Evolutionary conservation across 768 basidiomycete genomes (phyloP).

Genomic region (Boletus vinaceobasis): DNA sequence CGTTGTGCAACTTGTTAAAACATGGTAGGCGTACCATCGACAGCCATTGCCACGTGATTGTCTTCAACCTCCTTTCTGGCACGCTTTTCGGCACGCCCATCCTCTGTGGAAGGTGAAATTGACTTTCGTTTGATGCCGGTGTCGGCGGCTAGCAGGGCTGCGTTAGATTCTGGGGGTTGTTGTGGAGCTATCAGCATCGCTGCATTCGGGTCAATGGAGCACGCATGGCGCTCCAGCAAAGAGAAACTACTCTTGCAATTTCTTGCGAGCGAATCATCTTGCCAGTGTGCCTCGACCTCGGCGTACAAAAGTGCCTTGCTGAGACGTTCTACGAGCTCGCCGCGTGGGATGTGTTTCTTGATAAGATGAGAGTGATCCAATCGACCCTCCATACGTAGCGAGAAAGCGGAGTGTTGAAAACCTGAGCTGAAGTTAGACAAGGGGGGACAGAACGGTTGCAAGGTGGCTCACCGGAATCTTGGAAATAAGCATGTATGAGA

Average conservation of each 20-base stretch:
- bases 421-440: slow-evolving; percentile 40
- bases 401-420: slow-evolving; percentile 78
- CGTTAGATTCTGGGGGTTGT: slow-evolving; percentile 11
- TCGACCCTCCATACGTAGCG: slow-evolving; percentile 69
- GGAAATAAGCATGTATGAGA: slow-evolving; percentile 78
- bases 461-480: slow-evolving; percentile 64
- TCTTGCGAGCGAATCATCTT: slow-evolving; percentile 52
- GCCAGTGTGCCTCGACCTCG: slow-evolving; percentile 85
- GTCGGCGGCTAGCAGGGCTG: slow-evolving; percentile 15
- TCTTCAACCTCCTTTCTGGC: slow-evolving; percentile 50
- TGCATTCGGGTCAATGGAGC: slow-evolving; percentile 49
- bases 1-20: slow-evolving; percentile 26
- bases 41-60: slow-evolving; percentile 31
- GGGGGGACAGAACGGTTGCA: background rate
- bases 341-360: slow-evolving; percentile 72
- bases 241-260: slow-evolving; percentile 73
- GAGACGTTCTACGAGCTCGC: slow-evolving; percentile 77
- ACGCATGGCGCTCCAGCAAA: slow-evolving; percentile 71
- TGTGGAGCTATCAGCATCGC: slow-evolving; percentile 14
- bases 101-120: slow-evolving; percentile 39
- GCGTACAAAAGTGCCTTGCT: slow-evolving; percentile 76
- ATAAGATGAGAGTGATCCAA: slow-evolving; percentile 68
- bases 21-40: slow-evolving; percentile 36
- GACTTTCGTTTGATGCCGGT: slow-evolving; percentile 50
- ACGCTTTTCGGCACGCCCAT: slow-evolving; percentile 62